Conservation (phyloP, 106 monocot species). For the Dendrobium nobile region DNA sequence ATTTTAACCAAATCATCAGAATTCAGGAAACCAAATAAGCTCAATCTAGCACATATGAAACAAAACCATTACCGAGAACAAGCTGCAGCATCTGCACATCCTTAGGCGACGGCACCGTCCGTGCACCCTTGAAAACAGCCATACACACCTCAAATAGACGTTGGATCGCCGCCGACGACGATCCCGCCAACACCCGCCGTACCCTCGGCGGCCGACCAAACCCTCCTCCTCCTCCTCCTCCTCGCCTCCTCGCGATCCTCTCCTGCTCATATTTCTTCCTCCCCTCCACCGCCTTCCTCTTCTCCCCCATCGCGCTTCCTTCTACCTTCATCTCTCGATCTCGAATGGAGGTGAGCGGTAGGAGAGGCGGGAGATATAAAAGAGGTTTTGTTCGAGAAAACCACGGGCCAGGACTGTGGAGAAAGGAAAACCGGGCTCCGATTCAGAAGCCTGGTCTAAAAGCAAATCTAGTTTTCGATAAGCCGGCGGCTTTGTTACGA, state of each 20-base stretch:
- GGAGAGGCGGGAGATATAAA: neutral
- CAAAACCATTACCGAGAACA: constrained; percentile 40
- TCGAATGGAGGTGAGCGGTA: neutral
- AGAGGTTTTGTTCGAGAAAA: constrained; percentile 1
- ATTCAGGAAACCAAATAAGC: neutral
- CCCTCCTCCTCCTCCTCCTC: constrained; percentile 8
- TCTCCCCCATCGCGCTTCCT: constrained; percentile 5
- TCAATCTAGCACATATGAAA: constrained; percentile 1
- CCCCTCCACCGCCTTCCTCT: constrained; percentile 13
- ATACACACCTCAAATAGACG: constrained; percentile 50
- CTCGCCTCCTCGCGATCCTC: constrained; percentile 14
- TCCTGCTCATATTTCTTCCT: neutral
- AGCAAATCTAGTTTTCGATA: neutral
- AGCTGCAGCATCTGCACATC: constrained; percentile 39
- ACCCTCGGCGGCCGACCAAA: constrained; percentile 8
- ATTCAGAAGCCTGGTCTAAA: neutral
- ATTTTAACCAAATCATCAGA: neutral
- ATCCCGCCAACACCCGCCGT: constrained; percentile 27
- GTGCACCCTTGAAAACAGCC: constrained; percentile 57
- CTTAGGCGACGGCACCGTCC: constrained; percentile 49
- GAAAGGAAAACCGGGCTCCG: neutral
- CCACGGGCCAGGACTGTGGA: neutral
- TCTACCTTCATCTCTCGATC: constrained; percentile 13
- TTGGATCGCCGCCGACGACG: constrained; percentile 34
- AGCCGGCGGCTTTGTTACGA: too few relatives aligned